phyloP scores from a whole-genome alignment of 2,329 filamentous ascomycete genomes.

The Aspergillus niger region DNA sequence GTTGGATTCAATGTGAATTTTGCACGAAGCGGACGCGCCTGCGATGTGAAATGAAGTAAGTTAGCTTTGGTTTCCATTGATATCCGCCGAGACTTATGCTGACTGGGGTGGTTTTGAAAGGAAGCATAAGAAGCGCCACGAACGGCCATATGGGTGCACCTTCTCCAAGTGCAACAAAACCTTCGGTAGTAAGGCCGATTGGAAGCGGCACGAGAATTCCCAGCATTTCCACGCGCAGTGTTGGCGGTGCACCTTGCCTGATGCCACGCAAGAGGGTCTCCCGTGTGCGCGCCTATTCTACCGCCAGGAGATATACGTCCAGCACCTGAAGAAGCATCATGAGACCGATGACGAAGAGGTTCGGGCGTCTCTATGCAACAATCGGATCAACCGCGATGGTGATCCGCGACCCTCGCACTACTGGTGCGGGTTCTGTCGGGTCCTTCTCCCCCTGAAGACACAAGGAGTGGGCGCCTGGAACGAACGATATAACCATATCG shows the following conservation, averaged over 20 bases:
- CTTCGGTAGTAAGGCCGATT: slow-evolving; percentile 94
- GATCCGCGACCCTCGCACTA: slow-evolving; percentile 57
- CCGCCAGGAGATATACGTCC: slow-evolving; percentile 59
- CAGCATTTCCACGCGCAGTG: slow-evolving; percentile 72
- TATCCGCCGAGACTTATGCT: background rate
- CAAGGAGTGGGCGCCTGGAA: slow-evolving; percentile 60
- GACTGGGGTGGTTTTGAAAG: slow-evolving; percentile 45
- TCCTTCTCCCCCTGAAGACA: slow-evolving; percentile 56
- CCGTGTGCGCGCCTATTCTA: slow-evolving; percentile 63
- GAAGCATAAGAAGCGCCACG: slow-evolving; percentile 82
- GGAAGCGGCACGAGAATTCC: slow-evolving; percentile 84
- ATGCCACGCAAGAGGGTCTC: slow-evolving; percentile 23
- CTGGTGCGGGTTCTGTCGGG: slow-evolving; percentile 84
- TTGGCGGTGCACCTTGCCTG: slow-evolving; percentile 66
- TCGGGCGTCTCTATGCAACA: slow-evolving; percentile 46
- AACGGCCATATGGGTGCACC: slow-evolving; percentile 80
- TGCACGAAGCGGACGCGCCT: slow-evolving; percentile 36
- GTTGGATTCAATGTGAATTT: slow-evolving; percentile 34
- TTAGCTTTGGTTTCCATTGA: background rate
- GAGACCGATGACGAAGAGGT: slow-evolving; percentile 33
- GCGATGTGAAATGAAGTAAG: slow-evolving; percentile 43
- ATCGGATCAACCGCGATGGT: slow-evolving; percentile 65
- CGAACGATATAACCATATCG: slow-evolving; percentile 72
- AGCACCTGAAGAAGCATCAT: slow-evolving; percentile 62
- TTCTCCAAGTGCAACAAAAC: slow-evolving; percentile 66